phyloP scores from a whole-genome alignment of 345 rosid species.

The Physaria fendleri region DNA sequence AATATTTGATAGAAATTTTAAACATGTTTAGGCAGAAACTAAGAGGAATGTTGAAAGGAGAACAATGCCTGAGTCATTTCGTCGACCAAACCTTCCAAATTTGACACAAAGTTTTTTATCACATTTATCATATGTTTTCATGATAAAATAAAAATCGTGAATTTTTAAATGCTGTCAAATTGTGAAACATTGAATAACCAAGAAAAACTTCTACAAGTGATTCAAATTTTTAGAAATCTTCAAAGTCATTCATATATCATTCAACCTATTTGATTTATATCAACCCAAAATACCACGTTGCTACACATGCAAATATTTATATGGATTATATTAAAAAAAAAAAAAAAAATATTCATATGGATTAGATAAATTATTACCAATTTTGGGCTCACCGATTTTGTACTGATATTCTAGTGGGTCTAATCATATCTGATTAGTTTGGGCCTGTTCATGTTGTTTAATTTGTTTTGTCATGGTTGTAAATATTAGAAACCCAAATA shows the following conservation, averaged over 20 bases:
- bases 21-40: neutral
- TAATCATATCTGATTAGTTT: too few relatives aligned
- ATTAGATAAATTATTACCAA: too few relatives aligned
- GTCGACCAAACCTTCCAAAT: constrained; percentile 18
- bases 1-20: neutral
- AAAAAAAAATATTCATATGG: too few relatives aligned
- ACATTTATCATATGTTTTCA: constrained; percentile 19
- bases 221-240: neutral
- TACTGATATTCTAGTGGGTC: too few relatives aligned
- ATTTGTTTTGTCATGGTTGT: too few relatives aligned
- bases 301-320: neutral
- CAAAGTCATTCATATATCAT: constrained; percentile 9
- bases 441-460: too few relatives aligned
- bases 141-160: neutral
- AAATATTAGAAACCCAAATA: too few relatives aligned
- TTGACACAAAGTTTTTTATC: constrained; percentile 11
- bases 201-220: neutral
- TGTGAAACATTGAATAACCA: neutral
- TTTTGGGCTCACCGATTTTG: too few relatives aligned
- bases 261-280: neutral
- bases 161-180: neutral
- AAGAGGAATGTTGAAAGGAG: neutral
- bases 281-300: neutral
- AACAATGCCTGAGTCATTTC: neutral
- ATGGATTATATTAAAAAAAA: neutral